Evolutionary conservation across 257 asterid genomes (phyloP).

Genomic region (Leptodermis oblonga): DNA sequence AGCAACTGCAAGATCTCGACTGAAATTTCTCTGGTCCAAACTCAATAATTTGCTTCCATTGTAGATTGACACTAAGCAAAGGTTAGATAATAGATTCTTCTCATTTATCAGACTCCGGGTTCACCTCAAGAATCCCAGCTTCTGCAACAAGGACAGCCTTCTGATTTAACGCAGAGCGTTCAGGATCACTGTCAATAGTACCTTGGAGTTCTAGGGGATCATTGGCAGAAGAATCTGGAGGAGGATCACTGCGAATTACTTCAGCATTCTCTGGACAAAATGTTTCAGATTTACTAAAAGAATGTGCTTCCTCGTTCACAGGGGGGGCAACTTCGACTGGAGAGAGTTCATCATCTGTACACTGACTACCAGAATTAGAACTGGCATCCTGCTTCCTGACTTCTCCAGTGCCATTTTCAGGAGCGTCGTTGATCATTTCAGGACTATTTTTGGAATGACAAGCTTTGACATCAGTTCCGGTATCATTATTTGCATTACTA

Average conservation of each 20-base stretch:
- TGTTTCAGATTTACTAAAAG: not conserved
- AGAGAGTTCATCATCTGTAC: not conserved
- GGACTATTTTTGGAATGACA: constrained; percentile 3
- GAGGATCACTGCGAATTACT: not conserved
- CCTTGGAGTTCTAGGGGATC: constrained; percentile 3
- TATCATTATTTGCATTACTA: not conserved
- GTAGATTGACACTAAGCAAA: not conserved
- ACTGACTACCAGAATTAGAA: not conserved
- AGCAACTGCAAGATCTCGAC: not conserved
- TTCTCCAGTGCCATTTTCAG: not conserved
- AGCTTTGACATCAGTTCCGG: constrained; percentile 7
- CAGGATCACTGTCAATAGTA: constrained; percentile 3
- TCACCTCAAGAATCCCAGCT: not conserved
- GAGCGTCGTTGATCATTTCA: constrained; percentile 2
- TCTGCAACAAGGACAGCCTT: not conserved
- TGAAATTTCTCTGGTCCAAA: not conserved
- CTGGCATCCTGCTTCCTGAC: constrained; percentile 1
- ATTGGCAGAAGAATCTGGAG: constrained; percentile 15
- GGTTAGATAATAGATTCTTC: not conserved
- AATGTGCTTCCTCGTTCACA: not conserved
- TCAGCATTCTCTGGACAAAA: not conserved
- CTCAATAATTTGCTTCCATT: not conserved
- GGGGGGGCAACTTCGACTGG: not conserved
- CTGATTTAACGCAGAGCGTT: constrained; percentile 1
- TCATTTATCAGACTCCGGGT: not conserved